These are phyloP conservation scores for Magnusiomyces fungicola DNA, from an alignment of 1,139 yeast genomes.

Conservation along the genomic window DNA sequence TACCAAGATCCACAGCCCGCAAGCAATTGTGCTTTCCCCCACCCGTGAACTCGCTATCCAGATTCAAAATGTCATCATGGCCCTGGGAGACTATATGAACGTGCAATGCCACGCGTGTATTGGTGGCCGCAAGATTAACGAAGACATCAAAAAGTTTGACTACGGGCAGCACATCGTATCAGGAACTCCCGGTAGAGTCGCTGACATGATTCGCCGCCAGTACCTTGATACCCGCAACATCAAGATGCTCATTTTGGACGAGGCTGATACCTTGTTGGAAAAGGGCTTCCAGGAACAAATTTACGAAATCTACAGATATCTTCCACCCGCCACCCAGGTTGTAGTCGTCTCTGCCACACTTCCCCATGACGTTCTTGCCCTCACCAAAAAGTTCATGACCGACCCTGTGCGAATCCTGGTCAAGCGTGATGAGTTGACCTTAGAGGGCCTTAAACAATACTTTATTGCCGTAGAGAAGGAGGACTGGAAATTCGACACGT, in stretches of 20 bases:
- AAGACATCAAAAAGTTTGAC: constrained; percentile 87
- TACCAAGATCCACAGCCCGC: constrained; percentile 33
- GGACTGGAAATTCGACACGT: constrained; percentile 88
- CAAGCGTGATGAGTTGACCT: constrained; percentile 95
- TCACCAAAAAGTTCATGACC: constrained; percentile 94
- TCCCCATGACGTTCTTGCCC: constrained; percentile 96
- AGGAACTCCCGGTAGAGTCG: constrained; percentile 99
- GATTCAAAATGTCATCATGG: constrained; percentile 92
- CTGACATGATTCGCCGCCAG: constrained; percentile 94
- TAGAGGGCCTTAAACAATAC: constrained; percentile 98
- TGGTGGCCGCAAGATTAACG: constrained; percentile 93
- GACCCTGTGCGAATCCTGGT: constrained; percentile 96
- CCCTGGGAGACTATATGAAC: constrained; percentile 89
- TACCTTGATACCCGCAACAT: constrained; percentile 80
- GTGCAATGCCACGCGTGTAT: constrained; percentile 96
- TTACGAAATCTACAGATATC: constrained; percentile 88
- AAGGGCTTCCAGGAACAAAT: constrained; percentile 98
- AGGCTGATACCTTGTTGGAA: constrained; percentile 98
- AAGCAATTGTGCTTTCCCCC: constrained; percentile 95
- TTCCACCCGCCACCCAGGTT: constrained; percentile 94
- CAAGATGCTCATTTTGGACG: constrained; percentile 97
- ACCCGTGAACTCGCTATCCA: constrained; percentile 98
- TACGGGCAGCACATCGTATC: constrained; percentile 94
- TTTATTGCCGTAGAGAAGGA: constrained; percentile 92
- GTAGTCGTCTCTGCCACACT: constrained; percentile 95